Evolutionary conservation across 2,329 filamentous ascomycete species (phyloP).

Genomic region (Chaetomiaceae sp.): DNA sequence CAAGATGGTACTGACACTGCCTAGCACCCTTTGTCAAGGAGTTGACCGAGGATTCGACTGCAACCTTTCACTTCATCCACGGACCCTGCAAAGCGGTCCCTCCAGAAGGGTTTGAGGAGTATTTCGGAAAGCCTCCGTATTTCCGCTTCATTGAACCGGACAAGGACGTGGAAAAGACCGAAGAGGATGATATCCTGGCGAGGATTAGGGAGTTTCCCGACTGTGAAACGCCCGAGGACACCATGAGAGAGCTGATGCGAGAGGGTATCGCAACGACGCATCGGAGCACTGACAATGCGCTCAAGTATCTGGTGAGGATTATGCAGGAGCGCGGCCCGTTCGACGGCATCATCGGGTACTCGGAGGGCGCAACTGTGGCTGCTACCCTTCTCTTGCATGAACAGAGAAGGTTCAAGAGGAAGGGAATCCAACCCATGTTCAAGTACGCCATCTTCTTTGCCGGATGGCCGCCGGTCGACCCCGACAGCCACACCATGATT

Average conservation of each 20-base stretch:
- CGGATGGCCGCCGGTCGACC: slow-evolving; percentile 47
- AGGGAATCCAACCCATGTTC: slow-evolving; percentile 34
- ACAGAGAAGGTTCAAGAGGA: slow-evolving; percentile 32
- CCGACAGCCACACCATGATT: slow-evolving; percentile 38
- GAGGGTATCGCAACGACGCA: slow-evolving; percentile 29
- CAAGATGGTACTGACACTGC: neutral
- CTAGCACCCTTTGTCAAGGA: slow-evolving; percentile 44
- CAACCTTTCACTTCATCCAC: slow-evolving; percentile 46
- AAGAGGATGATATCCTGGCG: slow-evolving; percentile 41
- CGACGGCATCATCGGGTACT: slow-evolving; percentile 54
- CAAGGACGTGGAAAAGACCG: slow-evolving; percentile 37
- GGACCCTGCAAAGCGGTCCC: slow-evolving; percentile 45
- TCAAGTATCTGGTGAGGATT: slow-evolving; percentile 38
- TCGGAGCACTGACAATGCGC: slow-evolving; percentile 35
- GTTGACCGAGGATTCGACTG: slow-evolving; percentile 38
- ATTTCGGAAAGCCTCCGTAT: slow-evolving; percentile 50
- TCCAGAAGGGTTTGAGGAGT: slow-evolving; percentile 49
- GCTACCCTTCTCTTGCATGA: slow-evolving; percentile 48
- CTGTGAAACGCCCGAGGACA: slow-evolving; percentile 47
- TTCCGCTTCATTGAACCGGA: slow-evolving; percentile 50
- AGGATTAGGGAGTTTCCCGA: slow-evolving; percentile 50
- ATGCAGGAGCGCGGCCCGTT: slow-evolving; percentile 42
- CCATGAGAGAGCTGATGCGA: slow-evolving; percentile 44
- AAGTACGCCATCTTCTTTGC: slow-evolving; percentile 47
- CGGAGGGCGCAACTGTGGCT: slow-evolving; percentile 52